phyloP scores from a whole-genome alignment of 768 basidiomycete species.

The Tubosaeta brunneosetosa region DNA sequence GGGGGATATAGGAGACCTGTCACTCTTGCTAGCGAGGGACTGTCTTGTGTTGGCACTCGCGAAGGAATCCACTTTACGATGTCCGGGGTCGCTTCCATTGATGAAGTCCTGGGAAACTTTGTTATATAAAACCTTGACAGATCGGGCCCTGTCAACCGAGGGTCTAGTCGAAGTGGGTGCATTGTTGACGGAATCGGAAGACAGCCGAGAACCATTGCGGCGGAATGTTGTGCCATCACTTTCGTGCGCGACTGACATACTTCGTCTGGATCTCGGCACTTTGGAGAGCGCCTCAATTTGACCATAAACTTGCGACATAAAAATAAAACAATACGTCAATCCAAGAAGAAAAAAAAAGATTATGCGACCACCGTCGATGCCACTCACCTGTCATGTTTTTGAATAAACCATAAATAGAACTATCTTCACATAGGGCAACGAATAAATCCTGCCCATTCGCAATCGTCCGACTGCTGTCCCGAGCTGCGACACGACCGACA shows the following conservation, averaged over 20 bases:
- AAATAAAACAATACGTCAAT: constrained; percentile 15
- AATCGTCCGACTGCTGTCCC: constrained; percentile 74
- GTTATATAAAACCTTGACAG: constrained; percentile 53
- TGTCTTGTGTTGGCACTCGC: constrained; percentile 48
- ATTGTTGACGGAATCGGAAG: constrained; percentile 37
- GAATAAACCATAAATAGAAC: constrained; percentile 78
- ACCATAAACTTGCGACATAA: constrained; percentile 54
- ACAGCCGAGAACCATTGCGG: constrained; percentile 30
- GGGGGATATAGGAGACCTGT: constrained; percentile 33
- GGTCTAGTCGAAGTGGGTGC: constrained; percentile 36
- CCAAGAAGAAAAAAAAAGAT: constrained; percentile 1
- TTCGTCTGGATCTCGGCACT: constrained; percentile 52
- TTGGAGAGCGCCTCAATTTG: constrained; percentile 71
- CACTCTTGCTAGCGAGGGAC: constrained; percentile 27
- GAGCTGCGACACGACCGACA: constrained; percentile 77
- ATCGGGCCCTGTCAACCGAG: constrained; percentile 62
- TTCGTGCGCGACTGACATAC: constrained; percentile 66
- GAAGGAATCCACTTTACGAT: constrained; percentile 52
- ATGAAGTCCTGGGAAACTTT: constrained; percentile 39
- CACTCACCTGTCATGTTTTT: constrained; percentile 77
- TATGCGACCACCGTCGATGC: constrained; percentile 3
- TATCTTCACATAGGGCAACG: constrained; percentile 86
- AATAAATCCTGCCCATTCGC: constrained; percentile 83
- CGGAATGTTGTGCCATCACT: constrained; percentile 41
- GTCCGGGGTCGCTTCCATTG: constrained; percentile 43